Evolutionary conservation across 495 filamentous ascomycete genomes (phyloP).

Genomic region (Cercophora sp.): DNA sequence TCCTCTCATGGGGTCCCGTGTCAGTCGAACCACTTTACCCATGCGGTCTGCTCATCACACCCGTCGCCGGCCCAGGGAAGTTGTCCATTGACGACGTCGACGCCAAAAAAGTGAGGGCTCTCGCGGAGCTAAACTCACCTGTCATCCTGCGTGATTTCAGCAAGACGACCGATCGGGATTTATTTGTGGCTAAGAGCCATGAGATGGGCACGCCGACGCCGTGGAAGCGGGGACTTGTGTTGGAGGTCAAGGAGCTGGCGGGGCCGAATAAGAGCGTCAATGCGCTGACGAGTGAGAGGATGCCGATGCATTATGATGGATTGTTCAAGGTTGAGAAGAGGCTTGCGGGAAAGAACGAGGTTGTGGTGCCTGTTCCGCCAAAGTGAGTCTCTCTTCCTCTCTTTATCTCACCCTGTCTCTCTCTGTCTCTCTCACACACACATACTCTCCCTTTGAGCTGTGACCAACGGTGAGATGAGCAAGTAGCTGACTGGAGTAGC

Average conservation of each 20-base stretch:
- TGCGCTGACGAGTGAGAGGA: conserved; percentile 47
- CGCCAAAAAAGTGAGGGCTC: conserved; percentile 43
- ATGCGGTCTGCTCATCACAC: conserved; percentile 24
- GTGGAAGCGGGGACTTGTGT: conserved; percentile 50
- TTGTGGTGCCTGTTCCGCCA: conserved; percentile 20
- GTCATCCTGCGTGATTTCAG: conserved; percentile 51
- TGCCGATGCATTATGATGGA: conserved; percentile 57
- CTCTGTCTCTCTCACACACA: no score
- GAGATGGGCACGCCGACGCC: conserved; percentile 42
- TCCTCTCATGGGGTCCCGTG: conserved; percentile 26
- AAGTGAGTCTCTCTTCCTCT: conserved; percentile 20
- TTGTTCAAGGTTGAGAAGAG: conserved; percentile 48
- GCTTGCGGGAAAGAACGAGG: conserved; percentile 28
- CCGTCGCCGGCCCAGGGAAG: conserved; percentile 6
- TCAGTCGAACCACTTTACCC: conserved; percentile 28
- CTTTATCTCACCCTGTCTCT: no score
- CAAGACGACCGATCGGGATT: conserved; percentile 38
- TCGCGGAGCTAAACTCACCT: conserved; percentile 49
- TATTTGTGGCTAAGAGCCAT: conserved; percentile 41
- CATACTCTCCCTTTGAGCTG: not conserved
- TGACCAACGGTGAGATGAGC: not conserved
- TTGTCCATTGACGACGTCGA: conserved; percentile 34
- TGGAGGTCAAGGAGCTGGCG: conserved; percentile 45
- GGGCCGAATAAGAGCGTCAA: conserved; percentile 39
- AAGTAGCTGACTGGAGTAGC: conserved; percentile 12